These are phyloP conservation scores for Ganoderma meredithae DNA, from an alignment of 1,284 basidiomycete species.

Conservation along the genomic window DNA sequence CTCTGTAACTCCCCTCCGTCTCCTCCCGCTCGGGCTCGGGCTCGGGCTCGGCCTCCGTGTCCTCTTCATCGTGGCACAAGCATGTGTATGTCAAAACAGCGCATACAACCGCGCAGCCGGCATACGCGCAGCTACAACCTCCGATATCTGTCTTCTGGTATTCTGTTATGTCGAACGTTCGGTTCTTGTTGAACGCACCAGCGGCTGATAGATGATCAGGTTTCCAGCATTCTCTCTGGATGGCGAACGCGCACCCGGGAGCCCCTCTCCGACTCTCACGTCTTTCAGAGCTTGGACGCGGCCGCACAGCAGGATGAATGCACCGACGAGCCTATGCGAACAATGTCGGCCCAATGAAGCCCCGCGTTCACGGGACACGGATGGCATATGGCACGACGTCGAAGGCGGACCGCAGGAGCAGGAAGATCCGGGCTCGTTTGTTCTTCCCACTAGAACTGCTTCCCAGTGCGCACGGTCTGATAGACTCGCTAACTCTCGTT, in stretches of 20 bases:
- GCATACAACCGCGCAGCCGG: constrained; percentile 9
- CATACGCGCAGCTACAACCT: constrained; percentile 11
- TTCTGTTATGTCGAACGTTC: constrained; percentile 25
- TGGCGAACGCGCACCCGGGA: constrained; percentile 18
- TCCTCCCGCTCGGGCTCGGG: constrained; percentile 5
- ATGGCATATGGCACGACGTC: constrained; percentile 8
- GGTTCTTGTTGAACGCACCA: constrained; percentile 20
- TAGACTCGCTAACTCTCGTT: constrained; percentile 29
- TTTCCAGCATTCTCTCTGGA: constrained; percentile 21
- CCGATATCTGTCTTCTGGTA: constrained; percentile 23
- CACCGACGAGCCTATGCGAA: neutral
- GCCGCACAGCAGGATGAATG: constrained; percentile 8
- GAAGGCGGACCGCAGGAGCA: constrained; percentile 9
- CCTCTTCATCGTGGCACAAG: constrained; percentile 1
- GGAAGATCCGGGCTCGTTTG: neutral
- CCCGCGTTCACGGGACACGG: constrained; percentile 9
- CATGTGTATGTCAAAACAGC: constrained; percentile 20
- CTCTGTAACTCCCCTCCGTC: constrained; percentile 4
- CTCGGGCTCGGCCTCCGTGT: constrained; percentile 4
- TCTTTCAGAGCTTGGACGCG: constrained; percentile 4
- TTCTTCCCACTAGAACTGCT: constrained; percentile 1
- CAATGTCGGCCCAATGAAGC: constrained; percentile 4
- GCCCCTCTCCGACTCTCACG: constrained; percentile 14
- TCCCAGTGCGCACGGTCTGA: constrained; percentile 17
- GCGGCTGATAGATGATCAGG: constrained; percentile 9